Base-by-base conservation (phyloP, 345 rosid genomes). In the Cardamine resedifolia region DNA sequence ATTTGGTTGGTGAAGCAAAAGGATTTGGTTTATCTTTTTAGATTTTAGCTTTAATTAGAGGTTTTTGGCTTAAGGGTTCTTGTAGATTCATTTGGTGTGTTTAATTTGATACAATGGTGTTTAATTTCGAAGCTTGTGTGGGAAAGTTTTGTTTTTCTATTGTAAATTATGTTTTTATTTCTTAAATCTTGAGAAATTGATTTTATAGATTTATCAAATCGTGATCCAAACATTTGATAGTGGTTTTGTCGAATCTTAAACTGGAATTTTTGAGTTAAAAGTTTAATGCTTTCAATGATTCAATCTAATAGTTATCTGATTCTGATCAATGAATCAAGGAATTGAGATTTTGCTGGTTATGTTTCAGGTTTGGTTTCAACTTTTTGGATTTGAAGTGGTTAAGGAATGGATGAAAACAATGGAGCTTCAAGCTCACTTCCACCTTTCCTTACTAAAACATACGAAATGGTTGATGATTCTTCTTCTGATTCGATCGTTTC, bases 401-500 rank as follows among this genome's bases (percentile, higher is more conserved):
- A 1, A 44, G 50, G 50, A 56, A 95, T 92, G 98, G 96, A 90
- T 68, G 99, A 90, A 15, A 71, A 70, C n/a, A 91, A 78, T 72
- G 91, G 86, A 27, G 78, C 80, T 68, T 81, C 92, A 64, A 86
- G 70, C 76, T 86, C 94, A 24, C 83, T 90, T 51, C 99, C 99
- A 38, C 98, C 99, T 24, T 96, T 92, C 78, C 85, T 96, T 10
- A 4, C 79, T 4, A 92, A 88, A 82, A 90, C 95, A 11, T 96
- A 90, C 66, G 96, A 96, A 70, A 90, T 96, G 98, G 97, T 96
- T 6, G 88, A 92, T 56, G 98, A 92, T 77, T 78, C 83, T 65
- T 87, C 90, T 3, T 66, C 97, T 0, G 86, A 92, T 75, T 63
- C 89, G 5, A 18, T 87, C 28, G 97, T 96, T 24, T 88, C 97